Conservation (phyloP, 805 yeast species). For the Yamadazyma endophytica region DNA sequence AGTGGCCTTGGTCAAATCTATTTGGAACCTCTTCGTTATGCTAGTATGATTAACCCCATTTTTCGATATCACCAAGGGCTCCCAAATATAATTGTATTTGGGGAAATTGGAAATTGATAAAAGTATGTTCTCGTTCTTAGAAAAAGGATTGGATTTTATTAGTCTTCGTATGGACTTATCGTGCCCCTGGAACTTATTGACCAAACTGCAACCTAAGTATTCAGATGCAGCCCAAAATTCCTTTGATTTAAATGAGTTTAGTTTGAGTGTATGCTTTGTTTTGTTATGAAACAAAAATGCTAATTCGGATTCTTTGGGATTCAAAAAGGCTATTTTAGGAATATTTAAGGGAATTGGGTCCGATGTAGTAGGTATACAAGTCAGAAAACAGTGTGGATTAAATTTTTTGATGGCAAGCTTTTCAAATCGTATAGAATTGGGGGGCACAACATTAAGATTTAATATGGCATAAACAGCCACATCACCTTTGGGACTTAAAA, state of each 20-base stretch:
- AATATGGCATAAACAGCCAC: conserved; percentile 44
- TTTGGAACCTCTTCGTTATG: conserved; percentile 29
- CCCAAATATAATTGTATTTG: conserved; percentile 39
- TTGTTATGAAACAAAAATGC: conserved; percentile 34
- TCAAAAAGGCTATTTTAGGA: conserved; percentile 10
- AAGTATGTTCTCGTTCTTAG: conserved; percentile 20
- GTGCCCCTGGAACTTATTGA: conserved; percentile 75
- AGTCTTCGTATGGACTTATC: conserved; percentile 70
- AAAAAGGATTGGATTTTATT: conserved; percentile 50
- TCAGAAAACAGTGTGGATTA: conserved; percentile 8
- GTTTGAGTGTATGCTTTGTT: conserved; percentile 29
- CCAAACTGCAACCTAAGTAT: conserved; percentile 14
- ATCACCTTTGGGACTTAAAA: conserved; percentile 36
- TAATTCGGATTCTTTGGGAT: conserved; percentile 8
- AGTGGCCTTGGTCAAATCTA: conserved; percentile 14
- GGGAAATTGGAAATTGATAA: conserved; percentile 37
- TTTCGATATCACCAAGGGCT: conserved; percentile 25
- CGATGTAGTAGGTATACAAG: conserved; percentile 1
- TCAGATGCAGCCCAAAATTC: too few relatives aligned
- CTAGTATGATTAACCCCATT: conserved; percentile 15
- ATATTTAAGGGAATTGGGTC: conserved; percentile 15
- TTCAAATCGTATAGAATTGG: conserved; percentile 45
- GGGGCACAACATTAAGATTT: conserved; percentile 52
- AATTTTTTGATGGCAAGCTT: conserved; percentile 20
- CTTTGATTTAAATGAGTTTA: conserved; percentile 13